These are phyloP conservation scores for Candida nanaspora DNA, from an alignment of 805 yeast genomes.

Conservation along the genomic window DNA sequence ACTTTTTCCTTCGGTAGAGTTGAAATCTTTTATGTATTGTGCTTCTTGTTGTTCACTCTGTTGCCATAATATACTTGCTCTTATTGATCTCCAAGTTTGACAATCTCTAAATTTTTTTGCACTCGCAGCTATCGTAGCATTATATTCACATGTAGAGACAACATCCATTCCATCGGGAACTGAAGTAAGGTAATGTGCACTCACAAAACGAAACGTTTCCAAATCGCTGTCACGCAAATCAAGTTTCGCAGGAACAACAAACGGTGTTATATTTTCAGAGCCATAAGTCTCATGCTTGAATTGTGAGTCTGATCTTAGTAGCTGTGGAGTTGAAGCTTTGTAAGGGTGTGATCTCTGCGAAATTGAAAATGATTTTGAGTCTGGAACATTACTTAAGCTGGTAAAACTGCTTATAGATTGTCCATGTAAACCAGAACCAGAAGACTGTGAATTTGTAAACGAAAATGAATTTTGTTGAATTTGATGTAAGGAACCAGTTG, in stretches of 20 bases:
- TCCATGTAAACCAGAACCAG: background rate
- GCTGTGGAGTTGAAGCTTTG: background rate
- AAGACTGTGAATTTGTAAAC: background rate
- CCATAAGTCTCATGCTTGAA: background rate
- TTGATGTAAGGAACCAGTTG: background rate
- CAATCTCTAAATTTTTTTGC: slow-evolving; percentile 46
- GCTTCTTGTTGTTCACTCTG: slow-evolving; percentile 3
- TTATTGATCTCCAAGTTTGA: slow-evolving; percentile 56
- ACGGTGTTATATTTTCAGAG: slow-evolving; percentile 15
- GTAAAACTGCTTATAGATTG: background rate
- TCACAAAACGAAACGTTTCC: slow-evolving; percentile 37
- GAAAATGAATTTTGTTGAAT: background rate
- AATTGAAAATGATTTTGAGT: background rate
- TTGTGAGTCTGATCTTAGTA: background rate
- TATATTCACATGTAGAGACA: slow-evolving; percentile 48
- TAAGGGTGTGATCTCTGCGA: background rate
- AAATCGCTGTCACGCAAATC: slow-evolving; percentile 38
- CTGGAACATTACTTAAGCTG: background rate
- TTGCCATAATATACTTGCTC: slow-evolving; percentile 36
- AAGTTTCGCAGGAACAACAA: slow-evolving; percentile 33
- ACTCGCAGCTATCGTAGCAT: slow-evolving; percentile 48
- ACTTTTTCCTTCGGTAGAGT: no score
- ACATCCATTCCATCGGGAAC: slow-evolving; percentile 43
- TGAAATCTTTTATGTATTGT: no score
- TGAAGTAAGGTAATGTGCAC: slow-evolving; percentile 39